phyloP scores from a whole-genome alignment of 345 rosid genomes.

The Cochlearia excelsa region DNA sequence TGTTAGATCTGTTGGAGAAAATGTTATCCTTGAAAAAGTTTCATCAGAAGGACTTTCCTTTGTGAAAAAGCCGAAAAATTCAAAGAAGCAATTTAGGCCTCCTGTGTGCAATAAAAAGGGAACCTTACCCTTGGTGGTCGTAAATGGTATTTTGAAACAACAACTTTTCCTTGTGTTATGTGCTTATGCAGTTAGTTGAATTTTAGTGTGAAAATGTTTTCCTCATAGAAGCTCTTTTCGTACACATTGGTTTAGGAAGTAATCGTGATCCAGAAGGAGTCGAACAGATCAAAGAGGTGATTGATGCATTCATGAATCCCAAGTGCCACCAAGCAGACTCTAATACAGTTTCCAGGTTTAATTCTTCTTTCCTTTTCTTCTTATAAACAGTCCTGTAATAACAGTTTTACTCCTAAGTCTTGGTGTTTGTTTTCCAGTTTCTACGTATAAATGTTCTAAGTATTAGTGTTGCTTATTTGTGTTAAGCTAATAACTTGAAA shows the following conservation, averaged over 20 bases:
- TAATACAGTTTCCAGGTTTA: slow-evolving; percentile 56
- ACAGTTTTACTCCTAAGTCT: background rate
- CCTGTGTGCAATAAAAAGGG: slow-evolving; percentile 34
- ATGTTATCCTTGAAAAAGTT: slow-evolving; percentile 53
- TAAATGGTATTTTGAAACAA: slow-evolving; percentile 42
- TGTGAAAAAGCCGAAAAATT: slow-evolving; percentile 44
- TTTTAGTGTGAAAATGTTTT: slow-evolving; percentile 1
- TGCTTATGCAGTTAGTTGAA: slow-evolving; percentile 19
- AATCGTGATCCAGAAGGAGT: slow-evolving; percentile 33
- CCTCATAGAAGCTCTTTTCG: slow-evolving; percentile 7
- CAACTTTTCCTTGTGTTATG: slow-evolving; percentile 19
- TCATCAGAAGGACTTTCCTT: slow-evolving; percentile 56
- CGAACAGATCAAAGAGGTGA: slow-evolving; percentile 55
- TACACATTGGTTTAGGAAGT: slow-evolving; percentile 33
- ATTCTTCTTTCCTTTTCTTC: slow-evolving; percentile 22
- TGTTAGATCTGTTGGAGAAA: slow-evolving; percentile 68
- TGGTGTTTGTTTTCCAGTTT: too few relatives aligned
- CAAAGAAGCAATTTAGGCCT: slow-evolving; percentile 45
- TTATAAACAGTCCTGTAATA: slow-evolving; percentile 15
- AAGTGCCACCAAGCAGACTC: slow-evolving; percentile 82
- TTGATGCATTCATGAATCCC: slow-evolving; percentile 78
- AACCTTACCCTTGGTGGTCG: slow-evolving; percentile 35
- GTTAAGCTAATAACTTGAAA: slow-evolving; percentile 2
- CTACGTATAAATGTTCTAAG: background rate
- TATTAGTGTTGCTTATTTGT: background rate